A percentile compares a stretch with the other conserved stretches of the same genome.
phyloP scores from a whole-genome alignment of 768 basidiomycete species.

The Gelatoporia subvermispora region DNA sequence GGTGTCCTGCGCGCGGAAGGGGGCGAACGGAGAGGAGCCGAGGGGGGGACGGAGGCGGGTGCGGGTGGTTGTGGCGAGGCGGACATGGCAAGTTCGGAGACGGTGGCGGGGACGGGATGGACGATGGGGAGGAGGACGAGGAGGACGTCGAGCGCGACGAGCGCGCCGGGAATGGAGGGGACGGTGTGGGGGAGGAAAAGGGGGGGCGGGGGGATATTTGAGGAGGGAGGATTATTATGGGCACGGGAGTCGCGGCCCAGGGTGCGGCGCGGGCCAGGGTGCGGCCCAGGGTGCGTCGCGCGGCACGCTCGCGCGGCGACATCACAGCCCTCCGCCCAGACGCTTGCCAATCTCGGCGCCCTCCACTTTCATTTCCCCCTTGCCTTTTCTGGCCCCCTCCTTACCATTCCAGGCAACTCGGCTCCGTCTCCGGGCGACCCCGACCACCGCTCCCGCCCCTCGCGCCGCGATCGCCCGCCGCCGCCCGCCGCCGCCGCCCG shows the following conservation, averaged over 20 bases:
- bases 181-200: conserved; percentile 39
- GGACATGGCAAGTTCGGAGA: conserved; percentile 12
- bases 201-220: conserved; percentile 8
- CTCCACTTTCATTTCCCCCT: too few relatives aligned
- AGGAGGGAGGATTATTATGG: conserved; percentile 6
- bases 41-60: conserved; percentile 1
- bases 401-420: too few relatives aligned
- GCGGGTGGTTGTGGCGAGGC: conserved; percentile 16
- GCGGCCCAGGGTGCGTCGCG: conserved; percentile 1
- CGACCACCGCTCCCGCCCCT: conserved; percentile 6
- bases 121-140: conserved; percentile 1
- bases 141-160: too few relatives aligned
- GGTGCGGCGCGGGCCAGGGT: not conserved
- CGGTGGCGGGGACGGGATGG: not conserved
- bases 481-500: not conserved
- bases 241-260: conserved; percentile 4
- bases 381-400: too few relatives aligned
- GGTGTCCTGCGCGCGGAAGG: conserved; percentile 9
- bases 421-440: too few relatives aligned
- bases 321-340: too few relatives aligned
- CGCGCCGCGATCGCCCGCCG: conserved; percentile 3
- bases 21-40: conserved; percentile 10
- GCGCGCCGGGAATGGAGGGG: not conserved
- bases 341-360: too few relatives aligned
- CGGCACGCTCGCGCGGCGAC: conserved; percentile 16